Evolutionary conservation across 2,329 filamentous ascomycete genomes (phyloP), one percentile per base, ranked within the genome.

Genomic region (Gaeumannomyces tritici): DNA sequence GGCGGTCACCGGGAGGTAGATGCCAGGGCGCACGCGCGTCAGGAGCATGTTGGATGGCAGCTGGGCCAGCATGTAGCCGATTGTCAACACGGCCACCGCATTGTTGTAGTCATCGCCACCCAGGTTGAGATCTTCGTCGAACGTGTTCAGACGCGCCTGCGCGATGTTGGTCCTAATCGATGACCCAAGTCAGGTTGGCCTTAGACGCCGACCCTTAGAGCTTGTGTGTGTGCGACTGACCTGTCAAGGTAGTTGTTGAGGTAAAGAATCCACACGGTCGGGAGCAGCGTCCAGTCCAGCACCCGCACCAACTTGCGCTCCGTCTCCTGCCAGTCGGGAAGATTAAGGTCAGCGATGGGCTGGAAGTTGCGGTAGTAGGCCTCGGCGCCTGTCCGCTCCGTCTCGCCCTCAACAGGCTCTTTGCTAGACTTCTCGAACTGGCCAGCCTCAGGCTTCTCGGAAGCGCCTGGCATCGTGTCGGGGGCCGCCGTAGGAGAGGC

Each of bases 171-270:
- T n/a, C n/a, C n/a, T n/a, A n/a, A n/a, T n/a, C n/a, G n/a, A n/a
- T n/a, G n/a, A n/a, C n/a, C n/a, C n/a, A n/a, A n/a, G n/a, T n/a
- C n/a, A n/a, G n/a, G n/a, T n/a, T n/a, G n/a, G n/a, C n/a, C n/a
- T n/a, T n/a, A n/a, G n/a, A n/a, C n/a, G n/a, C n/a, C n/a, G n/a
- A n/a, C n/a, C n/a, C n/a, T n/a, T n/a, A n/a, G n/a, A n/a, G n/a
- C n/a, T n/a, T n/a, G n/a, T n/a, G n/a, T n/a, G n/a, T n/a, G n/a
- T n/a, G n/a, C n/a, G n/a, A n/a, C n/a, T n/a, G n/a, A n/a, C n/a
- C 70, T 66, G 35, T 73, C 82, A 57, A 87, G 71, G 70, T 85
- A 87, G 67, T 87, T 87, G 71, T 87, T 73, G 64, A 87, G 82
- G 66, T 87, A 87, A 78, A 86, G 84, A 61, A 86, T 9, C 47